phyloP scores from a whole-genome alignment of 2,329 filamentous ascomycete genomes.

The Aspergillus fijiensis region DNA sequence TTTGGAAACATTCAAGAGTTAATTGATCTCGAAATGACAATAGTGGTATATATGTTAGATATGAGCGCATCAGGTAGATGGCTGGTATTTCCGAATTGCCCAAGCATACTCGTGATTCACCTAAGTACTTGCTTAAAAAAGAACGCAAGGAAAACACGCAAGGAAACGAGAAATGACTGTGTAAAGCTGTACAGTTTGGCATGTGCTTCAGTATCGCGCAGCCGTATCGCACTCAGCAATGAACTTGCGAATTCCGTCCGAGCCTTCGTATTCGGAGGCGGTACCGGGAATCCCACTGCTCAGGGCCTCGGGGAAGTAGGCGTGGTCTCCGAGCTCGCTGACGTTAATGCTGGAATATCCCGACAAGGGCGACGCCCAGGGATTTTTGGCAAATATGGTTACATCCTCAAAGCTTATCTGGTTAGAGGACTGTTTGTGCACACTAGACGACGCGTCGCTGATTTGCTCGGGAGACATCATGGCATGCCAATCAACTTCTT shows the following conservation, averaged over 20 bases:
- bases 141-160: not conserved
- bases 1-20: not conserved
- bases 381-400: conserved; percentile 50
- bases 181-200: conserved; percentile 14
- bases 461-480: conserved; percentile 52
- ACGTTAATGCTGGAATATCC: conserved; percentile 59
- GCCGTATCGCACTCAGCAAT: conserved; percentile 62
- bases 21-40: not conserved
- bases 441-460: conserved; percentile 25
- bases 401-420: conserved; percentile 42
- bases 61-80: not conserved
- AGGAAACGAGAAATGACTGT: conserved; percentile 17
- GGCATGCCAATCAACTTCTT: conserved; percentile 55
- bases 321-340: conserved; percentile 49
- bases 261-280: conserved; percentile 58
- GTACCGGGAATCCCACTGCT: conserved; percentile 36
- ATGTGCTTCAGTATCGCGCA: conserved; percentile 20
- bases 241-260: conserved; percentile 66
- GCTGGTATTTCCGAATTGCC: not conserved
- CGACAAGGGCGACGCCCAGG: conserved; percentile 55
- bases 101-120: not conserved
- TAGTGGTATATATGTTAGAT: not conserved
- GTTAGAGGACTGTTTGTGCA: conserved; percentile 27
- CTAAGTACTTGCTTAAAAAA: not conserved
- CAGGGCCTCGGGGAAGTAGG: conserved; percentile 40